Base-by-base conservation (phyloP, 2,329 filamentous ascomycete species). In the Paecilomyces sp. region DNA sequence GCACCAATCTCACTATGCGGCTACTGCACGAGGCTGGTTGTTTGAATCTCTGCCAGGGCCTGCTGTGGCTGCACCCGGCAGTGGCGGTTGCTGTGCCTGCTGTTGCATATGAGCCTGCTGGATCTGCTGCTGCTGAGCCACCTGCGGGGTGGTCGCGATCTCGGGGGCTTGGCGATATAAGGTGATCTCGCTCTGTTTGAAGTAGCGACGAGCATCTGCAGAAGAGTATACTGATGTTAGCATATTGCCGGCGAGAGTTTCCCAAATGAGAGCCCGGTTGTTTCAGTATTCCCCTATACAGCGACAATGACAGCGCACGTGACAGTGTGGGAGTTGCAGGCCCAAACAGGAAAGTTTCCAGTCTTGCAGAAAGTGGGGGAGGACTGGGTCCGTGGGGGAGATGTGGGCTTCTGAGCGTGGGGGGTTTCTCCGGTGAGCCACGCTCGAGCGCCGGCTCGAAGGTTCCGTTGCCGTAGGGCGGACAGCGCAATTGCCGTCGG, bases 181-280 rank as follows among this genome's bases (percentile, higher is more conserved):
- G 60, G 97, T 92, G 73, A 99, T 99, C 79, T 99, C 94, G 57
- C 92, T 97, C 77, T 99, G 94, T 77, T 99, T 99, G 80, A 99
- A 99, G 79, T 99, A 99, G 69, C 94, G 87, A 69, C 94, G 87
- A 56, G 94, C 94, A 76, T 99, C 94, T 92, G 72, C 53, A 55
- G n/a, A 52, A 47, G 18, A 34, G 33, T 30, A 11, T 57, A 13
- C 56, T 65, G 61, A 67, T 63, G 62, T 47, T 61, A 68, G 55
- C 68, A 71, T 58, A 56, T 22, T 18, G 22, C 47, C 5, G 30
- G 34, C 18, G 28, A 31, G 55, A 33, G 53, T 36, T 59, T 54
- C 60, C 22, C 2, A 15, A 28, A 52, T 24, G 18, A 28, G 18
- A 52, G n/a, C 8, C 13, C 18, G 9, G 50, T 6, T 25, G 50